phyloP scores from a whole-genome alignment of 345 rosid genomes.

The Eutrema japonicum region DNA sequence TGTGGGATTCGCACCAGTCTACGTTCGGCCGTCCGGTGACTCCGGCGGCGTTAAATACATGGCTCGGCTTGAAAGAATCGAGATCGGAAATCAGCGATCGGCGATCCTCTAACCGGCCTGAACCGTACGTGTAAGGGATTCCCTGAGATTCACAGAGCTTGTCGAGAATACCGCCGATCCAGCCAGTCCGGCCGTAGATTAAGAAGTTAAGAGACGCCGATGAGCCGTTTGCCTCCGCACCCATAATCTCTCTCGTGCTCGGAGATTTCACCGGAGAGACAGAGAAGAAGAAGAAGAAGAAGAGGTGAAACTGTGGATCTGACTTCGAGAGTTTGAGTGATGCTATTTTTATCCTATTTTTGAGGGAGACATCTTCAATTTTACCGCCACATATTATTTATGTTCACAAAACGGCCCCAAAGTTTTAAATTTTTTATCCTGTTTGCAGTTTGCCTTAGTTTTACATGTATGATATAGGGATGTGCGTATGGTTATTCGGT shows the following conservation, averaged over 20 bases:
- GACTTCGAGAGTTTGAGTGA: not conserved
- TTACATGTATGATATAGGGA: no score
- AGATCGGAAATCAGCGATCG: constrained; percentile 62
- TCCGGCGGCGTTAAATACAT: constrained; percentile 85
- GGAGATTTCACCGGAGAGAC: constrained; percentile 34
- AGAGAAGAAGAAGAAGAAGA: not conserved
- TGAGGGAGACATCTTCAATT: not conserved
- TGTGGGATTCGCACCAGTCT: constrained; percentile 81
- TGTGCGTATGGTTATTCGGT: no score
- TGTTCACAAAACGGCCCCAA: not conserved
- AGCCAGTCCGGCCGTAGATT: constrained; percentile 84
- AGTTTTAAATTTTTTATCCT: not conserved
- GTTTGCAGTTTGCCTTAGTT: no score
- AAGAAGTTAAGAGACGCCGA: constrained; percentile 57
- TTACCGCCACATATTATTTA: not conserved
- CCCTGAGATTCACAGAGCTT: constrained; percentile 63
- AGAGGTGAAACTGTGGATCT: constrained; percentile 1
- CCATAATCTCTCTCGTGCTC: constrained; percentile 31
- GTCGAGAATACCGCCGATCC: constrained; percentile 81
- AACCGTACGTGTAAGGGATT: constrained; percentile 60
- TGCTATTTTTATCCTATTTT: not conserved
- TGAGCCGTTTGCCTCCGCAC: constrained; percentile 52
- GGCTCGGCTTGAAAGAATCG: constrained; percentile 58
- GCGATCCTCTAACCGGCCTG: constrained; percentile 78
- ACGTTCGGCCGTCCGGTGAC: constrained; percentile 86